Evolutionary conservation across 2,329 filamentous ascomycete species (phyloP), one percentile per base, ranked within the genome.

Genomic region (Aspergillus vadensis): DNA sequence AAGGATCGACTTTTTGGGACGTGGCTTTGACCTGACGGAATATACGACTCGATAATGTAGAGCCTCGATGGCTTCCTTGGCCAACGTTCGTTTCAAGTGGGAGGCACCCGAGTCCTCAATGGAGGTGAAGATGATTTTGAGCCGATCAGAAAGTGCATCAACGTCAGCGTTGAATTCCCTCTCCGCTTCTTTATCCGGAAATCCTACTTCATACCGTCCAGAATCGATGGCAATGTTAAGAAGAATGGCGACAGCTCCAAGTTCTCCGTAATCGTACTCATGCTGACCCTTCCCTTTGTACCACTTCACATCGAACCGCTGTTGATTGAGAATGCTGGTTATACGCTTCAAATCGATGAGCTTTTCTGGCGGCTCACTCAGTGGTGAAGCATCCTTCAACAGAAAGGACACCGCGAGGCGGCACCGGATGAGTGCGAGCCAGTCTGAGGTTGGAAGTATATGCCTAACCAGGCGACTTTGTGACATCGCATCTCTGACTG

Each of bases 21-120:
- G 82, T 49, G 80, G 82, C 66, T 83, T 85, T 10, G 90, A 90
- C 52, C 92, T 83, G 51, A 94, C 88, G 2, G 86, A 84, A 71
- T 89, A 87, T 50, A 87, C 77, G 14, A 97, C 80, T 58, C 93
- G 86, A 69, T 90, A 87, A 60, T 88, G 84, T n/a, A 97, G 78
- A 59, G 87, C 83, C 68, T 96, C 90, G 41, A 96, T 81, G 10
- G 84, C 82, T 57, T 87, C 87, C 76, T 96, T 97, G 12, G 90
- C 87, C 70, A 96, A 87, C 30, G 91, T 89, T 30, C 90, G 85
- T 15, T 85, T 83, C 60, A 95, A 81, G 68, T 90, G 86, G 21
- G 86, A 86, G 48, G 91, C 89, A 43, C 91, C 91, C 1, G 88
- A 84, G 69, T 92, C 91, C 60, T 88, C 84, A 69, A 96, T 96